These are phyloP conservation scores for Penicillium diatomitis DNA, from an alignment of 495 filamentous ascomycete genomes.

Conservation along the genomic window DNA sequence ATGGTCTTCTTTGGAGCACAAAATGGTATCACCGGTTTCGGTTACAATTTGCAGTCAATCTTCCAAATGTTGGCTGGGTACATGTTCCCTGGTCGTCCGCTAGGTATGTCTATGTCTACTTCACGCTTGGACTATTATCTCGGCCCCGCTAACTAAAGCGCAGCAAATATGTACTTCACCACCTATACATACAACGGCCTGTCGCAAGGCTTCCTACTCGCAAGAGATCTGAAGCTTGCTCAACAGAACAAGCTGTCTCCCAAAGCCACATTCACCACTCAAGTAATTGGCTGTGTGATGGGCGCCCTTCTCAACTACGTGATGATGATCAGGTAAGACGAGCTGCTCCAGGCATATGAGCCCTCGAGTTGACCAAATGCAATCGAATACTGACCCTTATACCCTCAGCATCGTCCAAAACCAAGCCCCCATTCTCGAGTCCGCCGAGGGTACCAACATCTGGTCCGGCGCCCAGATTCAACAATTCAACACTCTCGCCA, in stretches of 20 bases:
- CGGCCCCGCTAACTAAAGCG: background rate
- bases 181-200: constrained; percentile 25
- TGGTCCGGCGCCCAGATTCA: constrained; percentile 32
- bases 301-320: constrained; percentile 31
- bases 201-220: constrained; percentile 17
- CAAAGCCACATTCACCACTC: constrained; percentile 22
- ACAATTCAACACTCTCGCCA: constrained; percentile 16
- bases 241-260: constrained; percentile 28
- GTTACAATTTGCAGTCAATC: constrained; percentile 22
- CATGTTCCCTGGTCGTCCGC: constrained; percentile 23
- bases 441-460: constrained; percentile 30
- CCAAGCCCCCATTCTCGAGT: constrained; percentile 22
- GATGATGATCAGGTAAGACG: constrained; percentile 19
- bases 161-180: constrained; percentile 16
- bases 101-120: constrained; percentile 5
- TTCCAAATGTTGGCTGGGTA: constrained; percentile 31
- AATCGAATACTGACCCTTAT: background rate
- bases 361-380: background rate
- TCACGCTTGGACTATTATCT: background rate
- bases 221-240: constrained; percentile 31
- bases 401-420: constrained; percentile 16
- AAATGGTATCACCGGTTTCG: constrained; percentile 32
- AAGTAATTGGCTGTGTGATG: constrained; percentile 26
- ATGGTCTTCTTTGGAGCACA: constrained; percentile 27
- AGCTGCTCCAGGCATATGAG: too few species aligned